Base-by-base conservation (phyloP, 495 filamentous ascomycete species). In the Acidomyces sp. region DNA sequence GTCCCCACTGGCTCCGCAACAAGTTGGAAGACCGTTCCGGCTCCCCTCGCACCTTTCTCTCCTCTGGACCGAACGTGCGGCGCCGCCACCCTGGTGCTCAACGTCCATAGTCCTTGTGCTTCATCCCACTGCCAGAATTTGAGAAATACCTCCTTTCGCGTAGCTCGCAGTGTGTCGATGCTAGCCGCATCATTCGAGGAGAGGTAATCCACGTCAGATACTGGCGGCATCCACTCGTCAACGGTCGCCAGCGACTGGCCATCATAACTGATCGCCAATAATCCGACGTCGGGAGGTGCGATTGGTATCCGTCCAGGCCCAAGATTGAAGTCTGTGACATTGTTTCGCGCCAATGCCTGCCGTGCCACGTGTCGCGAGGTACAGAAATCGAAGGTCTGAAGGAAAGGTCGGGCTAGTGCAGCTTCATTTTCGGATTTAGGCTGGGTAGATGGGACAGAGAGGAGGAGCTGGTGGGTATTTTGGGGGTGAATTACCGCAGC, bases 181-280 rank as follows among this genome's bases (percentile, higher is more conserved):
- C 20, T 12, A n/a, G 66, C 41, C 3, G 58, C 57, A 18, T 60
- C 56, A 23, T 58, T 51, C 9, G 55, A 58, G 40, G 64, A 63
- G 41, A 67, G 60, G 53, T 64, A 60, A 28, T 66, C 62, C n/a
- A 80, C 36, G 49, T 88, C 83, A 39, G 67, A 64, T 21, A 61
- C 59, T 15, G 77, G 74, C 15, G 85, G 86, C 35, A 65, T 70
- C 90, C 90, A 99, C 42, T 80, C 77, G 53, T 99, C 92, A 3
- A 92, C 71, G 0, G 83, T 93, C 25, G 82, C 85, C 46, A 99
- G 68, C 90, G 90, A 99, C 47, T 76, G 70, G 1, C 86, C 88
- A 55, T 95, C 78, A 19, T 67, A 56, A 17, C 80, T 82, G 43
- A 87, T 69, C 37, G 73, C 67, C 40, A 99, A 60, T 34, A 76